Percentiles rank a stretch among this genome's conserved stretches.
Evolutionary conservation across 2,329 filamentous ascomycete genomes (phyloP).

Genomic region (Lachnellula occidentalis): DNA sequence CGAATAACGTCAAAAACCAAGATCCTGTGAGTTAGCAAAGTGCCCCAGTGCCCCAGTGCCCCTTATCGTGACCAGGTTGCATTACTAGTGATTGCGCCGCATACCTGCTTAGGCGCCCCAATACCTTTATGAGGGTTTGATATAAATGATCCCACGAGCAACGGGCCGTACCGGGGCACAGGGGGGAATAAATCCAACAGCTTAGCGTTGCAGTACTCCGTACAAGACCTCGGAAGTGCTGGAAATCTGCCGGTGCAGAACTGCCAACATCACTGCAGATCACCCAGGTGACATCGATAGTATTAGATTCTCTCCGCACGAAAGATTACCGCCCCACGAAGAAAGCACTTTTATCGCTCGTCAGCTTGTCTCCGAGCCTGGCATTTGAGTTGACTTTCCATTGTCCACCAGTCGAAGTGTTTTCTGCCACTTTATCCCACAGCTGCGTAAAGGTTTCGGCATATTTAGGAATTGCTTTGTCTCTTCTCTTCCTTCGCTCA

Average conservation of each 20-base stretch:
- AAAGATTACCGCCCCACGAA: conserved; percentile 12
- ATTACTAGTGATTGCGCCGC: too few species aligned
- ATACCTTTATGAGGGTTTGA: too few species aligned
- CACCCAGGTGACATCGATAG: not conserved
- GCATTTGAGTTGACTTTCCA: conserved; percentile 21
- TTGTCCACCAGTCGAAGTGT: conserved; percentile 14
- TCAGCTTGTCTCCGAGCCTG: conserved; percentile 12
- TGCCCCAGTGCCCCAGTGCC: too few species aligned
- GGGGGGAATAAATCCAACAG: too few species aligned
- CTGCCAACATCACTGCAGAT: not conserved
- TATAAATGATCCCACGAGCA: too few species aligned
- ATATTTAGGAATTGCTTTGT: conserved; percentile 12
- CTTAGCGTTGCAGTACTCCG: too few species aligned
- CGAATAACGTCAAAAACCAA: too few species aligned
- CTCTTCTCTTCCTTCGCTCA: conserved; percentile 3
- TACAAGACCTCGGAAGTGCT: not conserved
- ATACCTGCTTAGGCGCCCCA: too few species aligned
- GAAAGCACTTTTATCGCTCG: conserved; percentile 2
- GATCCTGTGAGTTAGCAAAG: too few species aligned
- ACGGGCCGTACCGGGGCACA: too few species aligned
- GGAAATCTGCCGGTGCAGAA: not conserved
- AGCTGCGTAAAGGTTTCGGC: conserved; percentile 10
- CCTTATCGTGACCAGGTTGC: too few species aligned
- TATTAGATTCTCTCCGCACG: conserved; percentile 4
- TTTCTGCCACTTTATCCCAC: conserved; percentile 11